A percentile compares a stretch with the other conserved stretches of the same genome.
Evolutionary conservation across 2,329 filamentous ascomycete genomes (phyloP).

Genomic region (Pseudogymnoascus sp.): DNA sequence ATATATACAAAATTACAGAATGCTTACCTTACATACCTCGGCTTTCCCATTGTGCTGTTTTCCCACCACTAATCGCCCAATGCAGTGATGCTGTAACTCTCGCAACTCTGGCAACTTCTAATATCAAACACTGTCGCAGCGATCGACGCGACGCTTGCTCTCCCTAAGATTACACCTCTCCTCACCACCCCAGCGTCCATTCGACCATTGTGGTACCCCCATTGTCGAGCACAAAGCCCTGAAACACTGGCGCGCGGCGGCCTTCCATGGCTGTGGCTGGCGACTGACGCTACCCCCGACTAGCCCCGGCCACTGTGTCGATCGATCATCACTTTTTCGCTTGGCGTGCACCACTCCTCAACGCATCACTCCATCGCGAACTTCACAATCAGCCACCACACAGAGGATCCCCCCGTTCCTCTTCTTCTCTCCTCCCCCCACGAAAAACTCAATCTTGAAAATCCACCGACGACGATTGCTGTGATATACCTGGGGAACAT

Average conservation of each 20-base stretch:
- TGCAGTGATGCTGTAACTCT: not conserved
- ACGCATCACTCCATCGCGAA: not conserved
- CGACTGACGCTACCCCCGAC: not conserved
- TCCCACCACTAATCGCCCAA: not conserved
- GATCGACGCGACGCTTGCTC: not conserved
- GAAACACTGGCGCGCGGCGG: not conserved
- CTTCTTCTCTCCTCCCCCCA: not conserved
- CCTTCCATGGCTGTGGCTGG: not conserved
- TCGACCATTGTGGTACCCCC: not conserved
- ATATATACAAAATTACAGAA: not conserved
- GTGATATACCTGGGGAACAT: not conserved
- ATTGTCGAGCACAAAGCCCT: not conserved
- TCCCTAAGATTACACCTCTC: not conserved
- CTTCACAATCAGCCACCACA: not conserved
- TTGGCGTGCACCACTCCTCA: not conserved
- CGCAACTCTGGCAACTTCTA: not conserved
- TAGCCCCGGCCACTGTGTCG: not conserved
- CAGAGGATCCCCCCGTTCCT: not conserved
- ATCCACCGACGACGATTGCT: not conserved
- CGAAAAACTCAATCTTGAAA: not conserved
- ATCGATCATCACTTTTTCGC: conserved; percentile 4
- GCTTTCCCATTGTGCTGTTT: not conserved
- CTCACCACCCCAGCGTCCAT: not conserved
- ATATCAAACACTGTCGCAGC: not conserved
- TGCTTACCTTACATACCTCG: not conserved